These are phyloP conservation scores for Trichaptum fuscoviolaceum DNA, from an alignment of 768 basidiomycete genomes.

Conservation along the genomic window DNA sequence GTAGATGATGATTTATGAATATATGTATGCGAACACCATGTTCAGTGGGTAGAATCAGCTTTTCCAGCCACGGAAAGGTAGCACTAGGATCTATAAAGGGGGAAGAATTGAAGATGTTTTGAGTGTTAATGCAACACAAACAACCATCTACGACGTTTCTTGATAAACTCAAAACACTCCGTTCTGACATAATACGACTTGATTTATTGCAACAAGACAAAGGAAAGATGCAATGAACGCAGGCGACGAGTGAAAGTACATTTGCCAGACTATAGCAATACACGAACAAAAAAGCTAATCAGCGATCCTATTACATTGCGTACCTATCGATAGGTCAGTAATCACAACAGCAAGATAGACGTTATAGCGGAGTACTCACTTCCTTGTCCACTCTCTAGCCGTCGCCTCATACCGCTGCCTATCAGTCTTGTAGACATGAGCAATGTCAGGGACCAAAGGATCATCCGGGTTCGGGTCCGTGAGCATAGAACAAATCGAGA, in stretches of 20 bases:
- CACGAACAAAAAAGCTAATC: not conserved
- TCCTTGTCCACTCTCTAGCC: constrained; percentile 99
- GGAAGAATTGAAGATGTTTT: no score
- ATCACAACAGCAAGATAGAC: not conserved
- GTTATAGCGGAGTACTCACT: constrained; percentile 49
- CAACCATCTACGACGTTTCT: no score
- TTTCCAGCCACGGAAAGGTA: no score
- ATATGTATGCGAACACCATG: no score
- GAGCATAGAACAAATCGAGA: constrained; percentile 99
- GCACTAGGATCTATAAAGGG: no score
- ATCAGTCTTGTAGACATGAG: constrained; percentile 99
- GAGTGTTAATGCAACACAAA: no score
- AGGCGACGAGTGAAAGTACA: constrained; percentile 11
- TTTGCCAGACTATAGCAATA: constrained; percentile 7
- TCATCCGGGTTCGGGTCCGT: constrained; percentile 99
- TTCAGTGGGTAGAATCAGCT: no score
- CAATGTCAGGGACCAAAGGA: constrained; percentile 97
- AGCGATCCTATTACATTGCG: constrained; percentile 3
- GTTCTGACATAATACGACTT: no score
- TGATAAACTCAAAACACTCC: no score
- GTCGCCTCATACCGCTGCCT: constrained; percentile 95
- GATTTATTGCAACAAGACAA: constrained; percentile 5
- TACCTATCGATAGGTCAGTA: not conserved
- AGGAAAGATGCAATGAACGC: constrained; percentile 8
- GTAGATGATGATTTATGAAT: no score